Evolutionary conservation across 2,329 filamentous ascomycete genomes (phyloP), one percentile per base, ranked within the genome.

Genomic region (Claviceps pusilla): DNA sequence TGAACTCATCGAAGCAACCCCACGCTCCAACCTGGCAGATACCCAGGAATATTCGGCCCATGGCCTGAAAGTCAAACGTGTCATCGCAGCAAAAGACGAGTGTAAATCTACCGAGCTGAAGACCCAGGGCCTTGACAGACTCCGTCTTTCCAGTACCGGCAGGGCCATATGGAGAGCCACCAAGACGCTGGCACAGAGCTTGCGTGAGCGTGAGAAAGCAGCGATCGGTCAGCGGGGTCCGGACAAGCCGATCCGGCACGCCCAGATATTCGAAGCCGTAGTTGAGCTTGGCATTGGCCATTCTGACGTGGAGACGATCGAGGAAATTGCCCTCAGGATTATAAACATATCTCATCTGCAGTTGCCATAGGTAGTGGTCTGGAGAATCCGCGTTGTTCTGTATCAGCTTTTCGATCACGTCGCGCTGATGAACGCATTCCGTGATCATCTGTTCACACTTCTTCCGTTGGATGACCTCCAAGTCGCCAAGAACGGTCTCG

Each of bases 1-100:
- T 99, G 77, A 99, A 99, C 74, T 99, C 93, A 65, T 99, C 93
- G 70, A 99, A 99, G 75, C 93, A 99, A 64, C 94, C 94, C 93
- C 93, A 99, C 4, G 93, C 93, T 68, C 93, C 93, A 50, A 99
- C 93, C 69, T 98, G 93, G 68, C 94, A 98, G 58, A 99, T 95
- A 78, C 93, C 93, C 41, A 98, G 78, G 79, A 99, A 98, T 63
- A 99, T 99, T 61, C 93, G 88, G 14, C 94, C 94, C 93, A 99
- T 98, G 51, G 93, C 93, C 66, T 98, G 93, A 76, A 97, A 98
- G 69, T 99, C 93, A 64, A 99, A 99, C 0, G 93, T 98, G 70
- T 98, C 93, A 66, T 99, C 93, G 73, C 93, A 99, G 69, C 94
- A 98, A 75, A 99, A 98, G 33, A 99, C 94, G 31, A 99, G 80